Evolutionary conservation across 139 green algal species (phyloP), one percentile per base, ranked within the genome.

Genomic region (Chlamydomonas sp.): DNA sequence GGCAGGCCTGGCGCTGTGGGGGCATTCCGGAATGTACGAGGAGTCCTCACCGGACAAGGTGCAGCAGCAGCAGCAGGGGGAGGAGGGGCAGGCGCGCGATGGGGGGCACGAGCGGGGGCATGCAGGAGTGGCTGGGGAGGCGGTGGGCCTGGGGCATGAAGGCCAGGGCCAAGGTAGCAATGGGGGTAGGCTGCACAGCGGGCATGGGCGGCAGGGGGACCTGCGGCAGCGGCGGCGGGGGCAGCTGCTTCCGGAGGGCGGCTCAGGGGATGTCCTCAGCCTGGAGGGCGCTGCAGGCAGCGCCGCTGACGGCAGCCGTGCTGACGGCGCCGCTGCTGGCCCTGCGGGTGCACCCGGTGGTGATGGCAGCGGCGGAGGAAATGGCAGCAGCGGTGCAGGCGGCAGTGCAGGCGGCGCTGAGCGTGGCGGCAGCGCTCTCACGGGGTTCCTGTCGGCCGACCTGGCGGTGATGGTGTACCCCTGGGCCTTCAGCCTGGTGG

Each of bases 391-490:
- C 31, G 31, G 31, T 49, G 31, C 31, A 49, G 31, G 31, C 31
- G 31, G 31, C 31, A 49, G 31, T 49, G 31, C 31, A 49, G 31
- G 31, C 31, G 31, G 31, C 31, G 31, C 31, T 49, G 31, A 49
- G 31, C 31, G 31, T 49, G 31, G 31, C 31, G 31, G 31, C 31
- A 49, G 31, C 31, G 64, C 58, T 72, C 66, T 18, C 66, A 14
- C 10, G 15, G 90, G 90, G 20, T 93, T 90, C 83, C 60, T 89
- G 58, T 5, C 17, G 14, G 87, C 83, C 4, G 68, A 59, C 0
- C 90, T 95, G 3, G 91, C 91, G 1, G 93, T 95, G 8, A 95
- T 95, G 69, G 67, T 98, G 4, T 95, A 94, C 64, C 96, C 98
- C 10, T 96, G 93, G 94, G 93, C 93, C 5, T 87, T 96, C 20